Percentiles rank a stretch among this genome's conserved stretches.
phyloP scores from a whole-genome alignment of 2,329 filamentous ascomycete species.

The Botryotinia convoluta region DNA sequence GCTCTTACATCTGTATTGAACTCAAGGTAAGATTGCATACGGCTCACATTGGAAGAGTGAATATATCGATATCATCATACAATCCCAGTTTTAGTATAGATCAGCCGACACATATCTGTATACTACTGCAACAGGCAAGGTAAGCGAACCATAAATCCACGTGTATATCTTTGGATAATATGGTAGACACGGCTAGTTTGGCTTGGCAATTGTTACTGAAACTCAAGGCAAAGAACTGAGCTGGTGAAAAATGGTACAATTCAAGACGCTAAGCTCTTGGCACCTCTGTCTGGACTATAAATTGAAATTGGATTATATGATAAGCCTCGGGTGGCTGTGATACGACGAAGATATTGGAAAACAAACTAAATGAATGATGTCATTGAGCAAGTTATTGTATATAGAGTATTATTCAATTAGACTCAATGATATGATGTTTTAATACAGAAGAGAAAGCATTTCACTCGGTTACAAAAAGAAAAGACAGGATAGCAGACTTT shows the following conservation, averaged over 20 bases:
- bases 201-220: not conserved
- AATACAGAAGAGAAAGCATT: not conserved
- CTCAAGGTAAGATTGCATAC: not conserved
- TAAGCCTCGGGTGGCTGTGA: not conserved
- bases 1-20: not conserved
- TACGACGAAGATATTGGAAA: not conserved
- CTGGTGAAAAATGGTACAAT: fast-evolving
- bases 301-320: not conserved
- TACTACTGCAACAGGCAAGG: not conserved
- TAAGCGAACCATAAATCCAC: not conserved
- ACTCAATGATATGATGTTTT: not conserved
- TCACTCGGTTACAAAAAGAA: fast-evolving
- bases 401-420: no score
- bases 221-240: no score
- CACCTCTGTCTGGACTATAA: not conserved
- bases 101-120: not conserved
- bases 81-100: fast-evolving
- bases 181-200: not conserved
- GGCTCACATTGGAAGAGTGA: not conserved
- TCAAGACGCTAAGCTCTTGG: not conserved
- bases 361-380: no score
- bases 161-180: no score
- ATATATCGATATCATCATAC: not conserved
- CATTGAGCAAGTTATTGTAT: not conserved
- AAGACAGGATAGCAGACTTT: not conserved